Base-by-base conservation (phyloP, 768 basidiomycete species). In the Mycena vitilis region DNA sequence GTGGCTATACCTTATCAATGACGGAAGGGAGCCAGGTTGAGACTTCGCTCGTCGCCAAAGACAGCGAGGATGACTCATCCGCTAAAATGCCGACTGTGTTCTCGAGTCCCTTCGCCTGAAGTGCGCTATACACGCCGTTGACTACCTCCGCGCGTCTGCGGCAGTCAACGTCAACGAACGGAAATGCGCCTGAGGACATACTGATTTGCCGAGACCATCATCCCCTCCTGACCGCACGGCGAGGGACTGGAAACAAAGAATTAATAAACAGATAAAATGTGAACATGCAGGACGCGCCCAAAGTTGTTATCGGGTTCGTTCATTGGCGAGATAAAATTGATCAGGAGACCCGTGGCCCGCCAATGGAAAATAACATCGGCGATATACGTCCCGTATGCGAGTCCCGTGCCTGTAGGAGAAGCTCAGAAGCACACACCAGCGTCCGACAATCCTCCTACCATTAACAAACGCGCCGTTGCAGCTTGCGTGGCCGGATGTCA, bases 201-300 rank as follows among this genome's bases (percentile, higher is more conserved):
- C 81, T 82, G 81, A 61, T 66, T 77, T 5, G 83, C 81, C 40
- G 71, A 68, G 48, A 85, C 83, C 60, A 76, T 72, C 83, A 85
- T 85, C 2, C 83, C 84, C 73, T 85, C 83, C 72, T 85, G 84
- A 20, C 81, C 80, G 68, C 83, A 85, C 3, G 78, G 80, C 9
- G 77, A 74, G 12, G 80, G 80, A 1, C 80, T 56, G 6, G n/a
- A 22, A 1, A 55, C 4, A 37, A 2, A 40, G 40, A 40, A 11
- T 2, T 2, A 40, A 40, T 40, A 8, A 40, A 40, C 40, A 40
- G 9, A 37, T n/a, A 20, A 54, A 38, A 6, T 16, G 34, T 22
- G 18, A n/a, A 2, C 18, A 37, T 20, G 16, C 16, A 22, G 38
- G 22, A 22, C 37, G 37, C 20, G 40, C 55, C 55, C 80, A 68